Percentiles rank a stretch among this genome's conserved stretches.
Evolutionary conservation across 371 early-diverging fungal genomes (phyloP).

Genomic region (Lichtheimia corymbifera): DNA sequence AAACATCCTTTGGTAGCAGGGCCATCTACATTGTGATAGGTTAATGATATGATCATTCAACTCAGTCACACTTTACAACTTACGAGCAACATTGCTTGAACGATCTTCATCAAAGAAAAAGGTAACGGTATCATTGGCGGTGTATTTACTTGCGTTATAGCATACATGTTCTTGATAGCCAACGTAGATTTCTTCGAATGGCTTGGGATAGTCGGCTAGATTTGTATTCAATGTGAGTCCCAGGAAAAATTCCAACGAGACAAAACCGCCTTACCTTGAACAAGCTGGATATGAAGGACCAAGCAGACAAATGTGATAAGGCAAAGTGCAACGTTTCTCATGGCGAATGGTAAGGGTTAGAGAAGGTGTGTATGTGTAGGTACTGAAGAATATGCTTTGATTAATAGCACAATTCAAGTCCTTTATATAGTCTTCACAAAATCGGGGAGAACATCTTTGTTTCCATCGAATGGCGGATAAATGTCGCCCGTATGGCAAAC

Average conservation of each 20-base stretch:
- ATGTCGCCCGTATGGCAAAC: too few relatives aligned
- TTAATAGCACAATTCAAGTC: neutral
- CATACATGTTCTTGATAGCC: conserved; percentile 11
- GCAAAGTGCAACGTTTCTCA: neutral
- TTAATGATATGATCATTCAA: neutral
- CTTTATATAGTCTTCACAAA: neutral
- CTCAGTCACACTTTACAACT: neutral
- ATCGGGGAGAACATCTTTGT: neutral
- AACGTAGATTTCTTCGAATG: conserved; percentile 11
- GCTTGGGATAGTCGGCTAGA: neutral
- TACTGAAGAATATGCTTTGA: neutral
- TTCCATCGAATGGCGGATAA: neutral
- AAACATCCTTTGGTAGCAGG: conserved; percentile 17
- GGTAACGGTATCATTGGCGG: conserved; percentile 19
- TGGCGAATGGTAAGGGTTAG: neutral
- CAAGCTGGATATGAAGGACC: neutral
- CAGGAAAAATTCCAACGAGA: neutral
- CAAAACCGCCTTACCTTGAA: neutral
- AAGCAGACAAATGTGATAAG: neutral
- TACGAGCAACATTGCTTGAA: conserved; percentile 17
- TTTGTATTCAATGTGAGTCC: neutral
- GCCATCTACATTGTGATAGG: conserved; percentile 15
- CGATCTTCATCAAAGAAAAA: conserved; percentile 28
- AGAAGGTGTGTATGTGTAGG: neutral
- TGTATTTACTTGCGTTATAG: conserved; percentile 13